These are phyloP conservation scores for Asterionellopsis glacialis DNA, from an alignment of 108 stramenopile species.

Conservation along the genomic window DNA sequence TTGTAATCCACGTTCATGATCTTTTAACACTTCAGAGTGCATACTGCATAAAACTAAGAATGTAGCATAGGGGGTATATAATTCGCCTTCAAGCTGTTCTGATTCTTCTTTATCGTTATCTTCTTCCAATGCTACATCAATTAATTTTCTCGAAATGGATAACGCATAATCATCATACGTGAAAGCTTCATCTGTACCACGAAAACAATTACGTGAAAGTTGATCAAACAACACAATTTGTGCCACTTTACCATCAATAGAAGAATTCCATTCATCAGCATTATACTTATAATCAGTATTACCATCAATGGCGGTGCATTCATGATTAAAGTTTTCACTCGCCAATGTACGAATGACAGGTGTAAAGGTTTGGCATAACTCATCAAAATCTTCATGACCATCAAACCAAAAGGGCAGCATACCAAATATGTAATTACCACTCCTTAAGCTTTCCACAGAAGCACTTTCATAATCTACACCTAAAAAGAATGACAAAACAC, in stretches of 20 bases:
- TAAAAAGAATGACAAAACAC: conserved; percentile 35
- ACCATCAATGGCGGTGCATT: too few species aligned
- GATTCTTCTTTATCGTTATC: background rate
- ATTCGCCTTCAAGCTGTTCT: conserved; percentile 1
- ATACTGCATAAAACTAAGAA: conserved; percentile 41
- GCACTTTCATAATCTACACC: conserved; percentile 17
- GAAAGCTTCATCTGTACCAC: conserved; percentile 57
- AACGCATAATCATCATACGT: conserved; percentile 41
- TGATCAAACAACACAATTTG: conserved; percentile 62
- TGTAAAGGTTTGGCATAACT: conserved; percentile 18
- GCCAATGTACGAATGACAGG: conserved; percentile 19
- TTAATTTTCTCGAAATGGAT: conserved; percentile 6
- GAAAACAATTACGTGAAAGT: conserved; percentile 59
- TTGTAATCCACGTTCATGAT: conserved; percentile 21
- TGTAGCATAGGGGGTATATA: conserved; percentile 16
- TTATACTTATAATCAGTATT: conserved; percentile 1
- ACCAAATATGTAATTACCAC: background rate
- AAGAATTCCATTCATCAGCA: conserved; percentile 18
- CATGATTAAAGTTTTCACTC: background rate
- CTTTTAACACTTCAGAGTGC: conserved; percentile 43
- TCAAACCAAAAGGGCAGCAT: conserved; percentile 25
- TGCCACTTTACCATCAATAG: conserved; percentile 38
- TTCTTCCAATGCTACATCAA: background rate
- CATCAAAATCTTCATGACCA: conserved; percentile 28
- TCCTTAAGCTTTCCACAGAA: conserved; percentile 4